These are phyloP conservation scores for Incumbomyces lentus DNA, from an alignment of 2,329 filamentous ascomycete species.

Conservation along the genomic window DNA sequence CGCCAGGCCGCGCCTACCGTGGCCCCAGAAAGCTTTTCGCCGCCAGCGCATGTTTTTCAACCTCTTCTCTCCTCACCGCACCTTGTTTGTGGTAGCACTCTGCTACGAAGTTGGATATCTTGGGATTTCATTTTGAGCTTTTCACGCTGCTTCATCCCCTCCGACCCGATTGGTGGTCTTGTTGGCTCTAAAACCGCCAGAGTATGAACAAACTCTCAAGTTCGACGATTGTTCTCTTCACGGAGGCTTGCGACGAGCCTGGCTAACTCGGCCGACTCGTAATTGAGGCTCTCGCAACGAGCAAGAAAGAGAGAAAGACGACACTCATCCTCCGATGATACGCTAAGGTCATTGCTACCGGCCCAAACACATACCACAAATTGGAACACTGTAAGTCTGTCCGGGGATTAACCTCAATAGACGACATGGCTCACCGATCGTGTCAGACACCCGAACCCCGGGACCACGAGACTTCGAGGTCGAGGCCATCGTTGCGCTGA, in stretches of 20 bases:
- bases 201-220: constrained; percentile 23
- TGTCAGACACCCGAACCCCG: not conserved
- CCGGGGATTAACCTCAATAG: too few relatives aligned
- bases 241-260: constrained; percentile 22
- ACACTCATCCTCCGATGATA: not conserved
- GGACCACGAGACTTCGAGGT: not conserved
- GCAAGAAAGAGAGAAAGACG: not conserved
- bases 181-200: constrained; percentile 10
- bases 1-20: not conserved
- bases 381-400: constrained; percentile 5
- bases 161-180: too few relatives aligned
- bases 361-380: not conserved
- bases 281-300: not conserved
- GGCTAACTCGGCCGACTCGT: constrained; percentile 17
- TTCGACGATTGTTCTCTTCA: constrained; percentile 20
- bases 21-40: constrained; percentile 1
- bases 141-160: too few relatives aligned
- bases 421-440: not conserved
- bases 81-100: constrained; percentile 4
- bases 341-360: constrained; percentile 3
- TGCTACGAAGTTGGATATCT: not conserved
- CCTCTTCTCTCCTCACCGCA: constrained; percentile 2
- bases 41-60: not conserved
- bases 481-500: not conserved
- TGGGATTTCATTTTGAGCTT: not conserved